Conservation (phyloP, 768 basidiomycete species). For the Holtermannia corniformis region DNA sequence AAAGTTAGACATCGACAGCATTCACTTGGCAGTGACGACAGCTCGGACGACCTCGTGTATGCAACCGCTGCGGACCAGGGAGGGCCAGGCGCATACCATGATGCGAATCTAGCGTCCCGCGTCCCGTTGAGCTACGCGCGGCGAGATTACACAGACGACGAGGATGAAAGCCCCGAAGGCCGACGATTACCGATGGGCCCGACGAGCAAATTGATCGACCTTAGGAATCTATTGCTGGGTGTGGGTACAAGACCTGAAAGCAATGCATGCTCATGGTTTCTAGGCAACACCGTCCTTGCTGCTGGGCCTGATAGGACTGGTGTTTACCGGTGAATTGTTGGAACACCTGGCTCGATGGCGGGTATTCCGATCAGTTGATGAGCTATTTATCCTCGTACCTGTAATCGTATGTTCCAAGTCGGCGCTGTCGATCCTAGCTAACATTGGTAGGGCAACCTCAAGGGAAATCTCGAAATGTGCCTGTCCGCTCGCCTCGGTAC, state of each 20-base stretch:
- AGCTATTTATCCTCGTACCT: conserved; percentile 92
- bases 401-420: conserved; percentile 55
- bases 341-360: conserved; percentile 84
- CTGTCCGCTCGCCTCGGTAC: conserved; percentile 92
- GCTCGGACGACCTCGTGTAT: too few species aligned
- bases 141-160: neutral
- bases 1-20: neutral
- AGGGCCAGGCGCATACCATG: too few species aligned
- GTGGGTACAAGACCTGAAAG: conserved; percentile 13
- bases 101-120: too few species aligned
- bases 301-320: conserved; percentile 67
- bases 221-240: conserved; percentile 31
- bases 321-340: conserved; percentile 84
- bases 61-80: too few species aligned
- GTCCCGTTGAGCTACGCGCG: neutral
- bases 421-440: neutral
- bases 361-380: conserved; percentile 81
- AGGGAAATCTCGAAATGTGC: conserved; percentile 98
- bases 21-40: too few species aligned
- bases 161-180: neutral
- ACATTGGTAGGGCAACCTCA: conserved; percentile 56
- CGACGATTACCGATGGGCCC: neutral
- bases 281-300: conserved; percentile 83
- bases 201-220: conserved; percentile 13
- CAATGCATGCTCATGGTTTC: neutral